Base-by-base conservation (phyloP, 306 rosid genomes). In the Pterocarpus macrocarpus region DNA sequence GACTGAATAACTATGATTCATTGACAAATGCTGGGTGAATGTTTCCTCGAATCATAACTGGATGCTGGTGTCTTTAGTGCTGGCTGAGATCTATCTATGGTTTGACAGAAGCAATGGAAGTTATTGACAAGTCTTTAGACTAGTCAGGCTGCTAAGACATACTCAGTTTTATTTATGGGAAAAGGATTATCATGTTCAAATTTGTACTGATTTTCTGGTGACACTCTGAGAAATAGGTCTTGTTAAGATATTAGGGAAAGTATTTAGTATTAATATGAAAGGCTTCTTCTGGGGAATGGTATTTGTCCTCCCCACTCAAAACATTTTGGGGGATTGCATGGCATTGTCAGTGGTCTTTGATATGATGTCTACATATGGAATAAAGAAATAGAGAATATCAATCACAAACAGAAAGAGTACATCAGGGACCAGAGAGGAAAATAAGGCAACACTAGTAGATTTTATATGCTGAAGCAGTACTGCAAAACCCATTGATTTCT, bases 181-280 rank as follows among this genome's bases (percentile, higher is more conserved):
- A 64, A 74, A 69, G 52, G 39, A 59, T 66, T 47, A 34, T 56
- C 44, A 17, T 35, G 63, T 22, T 35, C 12, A 56, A 75, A 9
- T 56, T 58, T 58, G 75, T 59, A 13, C 66, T 65, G 80, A 73
- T 74, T 65, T 81, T 66, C 8, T 34, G 5, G 22, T 7, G 80
- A 75, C 64, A 17, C 58, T 75, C 32, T 81, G 52, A 56, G 65
- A 67, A 22, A 81, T 67, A 13, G 45, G 55, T 41, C 12, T 32
- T 32, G 8, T 55, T 78, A 65, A 16, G 61, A 64, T 76, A 12
- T 65, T 22, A 45, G 58, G 55, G 52, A 28, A 43, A 38, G 43
- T 58, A 33, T 69, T 57, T 34, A 15, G 16, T 44, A 44, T 56
- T 33, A n/a, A 13, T 69, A 14, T 78, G 49, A 68, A 32, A 56